Conservation (phyloP, 106 monocot genomes). For the Hemerocallis citrina region DNA sequence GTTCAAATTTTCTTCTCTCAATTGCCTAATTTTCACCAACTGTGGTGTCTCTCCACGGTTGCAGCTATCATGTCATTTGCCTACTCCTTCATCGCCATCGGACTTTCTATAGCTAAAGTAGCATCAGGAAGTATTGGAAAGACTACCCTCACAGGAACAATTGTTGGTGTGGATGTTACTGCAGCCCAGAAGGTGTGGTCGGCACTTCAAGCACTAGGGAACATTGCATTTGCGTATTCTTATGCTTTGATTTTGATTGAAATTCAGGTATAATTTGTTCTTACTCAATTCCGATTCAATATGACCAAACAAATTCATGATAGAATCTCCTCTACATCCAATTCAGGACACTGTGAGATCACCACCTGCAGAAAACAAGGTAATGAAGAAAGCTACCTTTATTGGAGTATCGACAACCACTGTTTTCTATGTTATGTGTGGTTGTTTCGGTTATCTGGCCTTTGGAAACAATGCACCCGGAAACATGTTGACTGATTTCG, state of each 20-base stretch:
- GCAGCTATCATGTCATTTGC: conserved; percentile 69
- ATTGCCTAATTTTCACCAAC: conserved; percentile 49
- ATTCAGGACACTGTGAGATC: conserved; percentile 58
- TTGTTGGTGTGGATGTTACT: conserved; percentile 49
- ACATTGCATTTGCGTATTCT: conserved; percentile 68
- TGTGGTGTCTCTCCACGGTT: conserved; percentile 57
- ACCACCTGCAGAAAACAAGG: conserved; percentile 61
- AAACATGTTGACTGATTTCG: conserved; percentile 55
- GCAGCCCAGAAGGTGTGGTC: conserved; percentile 64
- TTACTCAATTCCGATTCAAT: neutral
- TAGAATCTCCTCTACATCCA: neutral
- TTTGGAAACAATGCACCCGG: conserved; percentile 52
- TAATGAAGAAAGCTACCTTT: conserved; percentile 51
- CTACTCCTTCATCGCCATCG: conserved; percentile 54
- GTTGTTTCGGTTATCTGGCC: conserved; percentile 51
- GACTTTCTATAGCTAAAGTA: conserved; percentile 34
- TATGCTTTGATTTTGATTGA: conserved; percentile 64
- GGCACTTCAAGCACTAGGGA: conserved; percentile 60
- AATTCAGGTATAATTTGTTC: conserved; percentile 46
- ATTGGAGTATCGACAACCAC: conserved; percentile 52
- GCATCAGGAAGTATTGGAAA: conserved; percentile 35
- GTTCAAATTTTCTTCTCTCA: conserved; percentile 57
- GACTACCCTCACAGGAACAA: conserved; percentile 32
- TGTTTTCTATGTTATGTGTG: conserved; percentile 37
- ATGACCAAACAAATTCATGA: conserved; percentile 9